Evolutionary conservation across 805 yeast species (phyloP), one percentile per base, ranked within the genome.

Genomic region (Saccharomycopsis selenospora): DNA sequence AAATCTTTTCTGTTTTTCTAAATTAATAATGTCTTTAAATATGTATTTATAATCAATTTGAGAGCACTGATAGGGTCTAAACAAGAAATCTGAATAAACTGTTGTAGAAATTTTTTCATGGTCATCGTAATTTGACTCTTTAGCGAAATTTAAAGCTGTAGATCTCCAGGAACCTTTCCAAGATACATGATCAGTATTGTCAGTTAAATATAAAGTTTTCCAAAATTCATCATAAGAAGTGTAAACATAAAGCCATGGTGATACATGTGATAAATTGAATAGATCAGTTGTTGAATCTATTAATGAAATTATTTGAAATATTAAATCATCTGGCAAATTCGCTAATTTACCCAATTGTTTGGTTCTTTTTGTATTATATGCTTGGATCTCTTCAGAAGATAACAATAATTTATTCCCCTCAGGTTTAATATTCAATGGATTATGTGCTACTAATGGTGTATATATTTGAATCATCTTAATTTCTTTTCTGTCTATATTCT

Each of bases 151-250:
- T 52, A 79, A 62, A 28, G 76, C 66, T 2, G 91, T 79, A 33
- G 74, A 66, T 56, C 90, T 73, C 96, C 96, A 89, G 2, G 88
- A 75, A 0, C 96, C 96, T 26, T 58, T 61, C 96, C 96, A 53
- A 8, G 42, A 36, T 8, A 49, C 28, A 14, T 43, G 30, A 10
- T 30, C 29, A 4, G 43, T 42, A n/a, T 38, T 14, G 17, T 22
- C 26, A 33, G 20, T 62, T 29, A 73, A 65, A 58, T 80, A 79
- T 42, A 81, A 49, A 48, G 70, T 73, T 57, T 82, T 83, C 96
- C 96, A 89, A 22, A 84, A 56, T 45, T 88, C 95, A 55, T 88
- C 96, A 58, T 79, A 83, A 59, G 78, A 80, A 10, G 79, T 59
- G 60, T 76, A 84, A 0, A 91, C 95, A 62, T 82, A 86, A 59